A percentile compares a stretch with the other conserved stretches of the same genome.
Conservation (phyloP, 2,329 filamentous ascomycete genomes). For the Arthrinium phaeospermum region DNA sequence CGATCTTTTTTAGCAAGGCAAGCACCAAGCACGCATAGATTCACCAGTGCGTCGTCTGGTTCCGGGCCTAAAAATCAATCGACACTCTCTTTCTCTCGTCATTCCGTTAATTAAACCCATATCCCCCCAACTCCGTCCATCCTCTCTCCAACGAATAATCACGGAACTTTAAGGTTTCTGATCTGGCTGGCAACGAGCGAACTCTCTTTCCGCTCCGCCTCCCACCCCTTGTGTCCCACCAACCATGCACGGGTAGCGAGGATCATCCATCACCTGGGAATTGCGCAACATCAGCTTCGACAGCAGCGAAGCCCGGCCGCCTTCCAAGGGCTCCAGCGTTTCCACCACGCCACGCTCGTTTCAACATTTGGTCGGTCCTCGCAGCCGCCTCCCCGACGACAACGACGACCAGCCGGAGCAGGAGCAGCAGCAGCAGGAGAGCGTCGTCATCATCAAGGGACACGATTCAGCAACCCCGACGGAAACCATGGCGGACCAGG, state of each 20-base stretch:
- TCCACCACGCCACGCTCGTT: neutral
- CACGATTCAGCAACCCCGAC: neutral
- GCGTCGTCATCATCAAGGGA: neutral
- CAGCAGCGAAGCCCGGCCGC: neutral
- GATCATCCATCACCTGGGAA: neutral
- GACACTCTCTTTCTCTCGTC: too few species aligned
- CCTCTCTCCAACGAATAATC: neutral
- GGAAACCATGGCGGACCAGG: neutral
- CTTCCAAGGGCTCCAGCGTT: neutral
- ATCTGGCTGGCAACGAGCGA: neutral
- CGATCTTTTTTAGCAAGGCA: too few species aligned
- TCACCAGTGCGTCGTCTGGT: neutral
- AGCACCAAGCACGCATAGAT: neutral
- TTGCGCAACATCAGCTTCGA: neutral
- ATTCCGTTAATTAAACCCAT: neutral
- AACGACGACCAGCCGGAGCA: neutral
- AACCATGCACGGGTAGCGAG: neutral
- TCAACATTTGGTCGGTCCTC: too few species aligned
- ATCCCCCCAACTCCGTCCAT: neutral
- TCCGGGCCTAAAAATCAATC: too few species aligned
- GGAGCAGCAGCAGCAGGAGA: neutral
- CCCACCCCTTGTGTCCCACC: neutral
- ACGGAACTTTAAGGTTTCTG: neutral
- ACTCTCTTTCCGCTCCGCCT: neutral
- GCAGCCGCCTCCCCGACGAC: neutral